Evolutionary conservation across 2,329 filamentous ascomycete genomes (phyloP), one percentile per base, ranked within the genome.

Genomic region (Onygenales sp.): DNA sequence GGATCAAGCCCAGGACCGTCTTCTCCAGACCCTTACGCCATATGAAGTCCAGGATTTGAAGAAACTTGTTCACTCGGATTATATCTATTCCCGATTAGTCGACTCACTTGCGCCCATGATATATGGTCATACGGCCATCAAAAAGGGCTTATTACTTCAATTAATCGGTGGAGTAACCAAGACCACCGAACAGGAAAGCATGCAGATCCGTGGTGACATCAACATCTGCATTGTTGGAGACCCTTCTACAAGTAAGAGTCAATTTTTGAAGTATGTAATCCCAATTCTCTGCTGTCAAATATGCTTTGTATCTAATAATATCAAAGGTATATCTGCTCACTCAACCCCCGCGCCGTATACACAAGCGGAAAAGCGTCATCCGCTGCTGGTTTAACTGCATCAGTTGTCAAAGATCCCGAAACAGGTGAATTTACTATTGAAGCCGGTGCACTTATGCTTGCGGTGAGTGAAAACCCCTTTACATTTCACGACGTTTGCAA

Each of bases 361-460:
- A 98, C 93, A 27, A 96, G 90, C 54, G 93, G 93, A 54, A 98
- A 98, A 70, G 93, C 93, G 2, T 97, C 92, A 3, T 97, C 92
- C 0, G 93, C 93, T 8, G 93, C 93, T 52, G 93, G 93, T 88
- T 81, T 98, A 55, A 98, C 93, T 3, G 93, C 93, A 3, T 92
- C 93, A 0, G 93, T 98, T 0, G 85, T 97, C 57, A 98, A 97
- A 69, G 93, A 98, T 64, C 91, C 97, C 66, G 93, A 98, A 73
- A 98, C 93, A 17, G 93, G 93, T 59, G 93, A 98, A 67, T 96
- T 96, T 68, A 98, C 93, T 11, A 98, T 98, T 62, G 93, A 98
- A 74, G 93, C 93, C 6, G 93, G 93, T 74, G 93, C 93, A 10
- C 82, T 98, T 54, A 97, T 98, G 93, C 77, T 98, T 56, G 93